These are phyloP conservation scores for Ophiocordyceps camponoti-floridani DNA, from an alignment of 2,329 filamentous ascomycete species.

Conservation along the genomic window DNA sequence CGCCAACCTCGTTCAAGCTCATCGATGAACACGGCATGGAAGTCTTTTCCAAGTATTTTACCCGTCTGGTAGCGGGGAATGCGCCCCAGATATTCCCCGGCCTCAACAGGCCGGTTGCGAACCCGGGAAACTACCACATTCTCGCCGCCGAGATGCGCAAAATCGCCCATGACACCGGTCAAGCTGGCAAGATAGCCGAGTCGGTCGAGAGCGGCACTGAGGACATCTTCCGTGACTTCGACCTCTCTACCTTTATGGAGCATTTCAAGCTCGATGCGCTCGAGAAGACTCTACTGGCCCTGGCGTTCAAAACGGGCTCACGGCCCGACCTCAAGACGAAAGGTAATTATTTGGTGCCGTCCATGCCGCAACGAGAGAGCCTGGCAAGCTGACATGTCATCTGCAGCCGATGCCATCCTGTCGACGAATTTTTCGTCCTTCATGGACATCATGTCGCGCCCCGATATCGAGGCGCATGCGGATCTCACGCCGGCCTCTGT, in stretches of 20 bases:
- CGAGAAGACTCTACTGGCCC: conserved; percentile 69
- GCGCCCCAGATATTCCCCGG: conserved; percentile 79
- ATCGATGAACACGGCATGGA: conserved; percentile 99
- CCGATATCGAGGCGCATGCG: conserved; percentile 43
- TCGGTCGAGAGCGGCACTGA: conserved; percentile 80
- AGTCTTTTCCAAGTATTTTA: conserved; percentile 90
- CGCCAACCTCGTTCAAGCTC: conserved; percentile 34
- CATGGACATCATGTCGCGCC: conserved; percentile 54
- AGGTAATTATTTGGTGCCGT: conserved; percentile 36
- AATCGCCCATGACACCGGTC: conserved; percentile 60
- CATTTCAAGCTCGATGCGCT: conserved; percentile 88
- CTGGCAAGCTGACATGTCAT: not conserved
- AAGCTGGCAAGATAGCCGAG: conserved; percentile 83
- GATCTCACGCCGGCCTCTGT: conserved; percentile 54
- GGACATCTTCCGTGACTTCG: conserved; percentile 89
- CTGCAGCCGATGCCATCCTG: conserved; percentile 70
- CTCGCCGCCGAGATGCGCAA: conserved; percentile 74
- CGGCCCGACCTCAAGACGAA: conserved; percentile 75
- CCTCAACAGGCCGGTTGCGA: conserved; percentile 52
- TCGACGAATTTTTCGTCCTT: conserved; percentile 65
- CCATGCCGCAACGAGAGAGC: not conserved
- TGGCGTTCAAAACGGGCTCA: conserved; percentile 73
- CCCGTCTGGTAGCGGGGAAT: conserved; percentile 81
- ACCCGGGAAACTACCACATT: conserved; percentile 68
- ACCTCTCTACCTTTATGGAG: conserved; percentile 86